phyloP scores from a whole-genome alignment of 2,329 filamentous ascomycete genomes.

The Xylariaceae sp. region DNA sequence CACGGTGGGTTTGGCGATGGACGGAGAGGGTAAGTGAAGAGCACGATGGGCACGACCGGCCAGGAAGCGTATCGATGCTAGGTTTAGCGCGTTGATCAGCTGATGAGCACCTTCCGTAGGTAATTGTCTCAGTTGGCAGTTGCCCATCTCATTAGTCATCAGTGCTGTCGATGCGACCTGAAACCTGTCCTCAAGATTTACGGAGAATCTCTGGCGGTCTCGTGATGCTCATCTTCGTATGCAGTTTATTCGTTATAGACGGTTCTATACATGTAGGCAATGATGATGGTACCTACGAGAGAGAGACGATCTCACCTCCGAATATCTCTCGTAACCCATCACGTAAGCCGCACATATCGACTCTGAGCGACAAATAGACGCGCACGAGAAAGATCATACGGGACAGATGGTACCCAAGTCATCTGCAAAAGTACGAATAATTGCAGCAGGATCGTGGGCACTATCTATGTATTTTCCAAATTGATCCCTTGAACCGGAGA shows the following conservation, averaged over 20 bases:
- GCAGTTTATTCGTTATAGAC: not conserved
- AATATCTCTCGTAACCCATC: not conserved
- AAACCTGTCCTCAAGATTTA: not conserved
- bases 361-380: not conserved
- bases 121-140: too few relatives aligned
- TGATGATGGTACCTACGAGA: too few relatives aligned
- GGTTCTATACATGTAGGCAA: too few relatives aligned
- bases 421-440: not conserved
- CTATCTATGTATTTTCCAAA: not conserved
- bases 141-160: not conserved
- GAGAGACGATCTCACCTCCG: too few relatives aligned
- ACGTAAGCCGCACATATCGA: not conserved
- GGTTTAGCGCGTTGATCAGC: not conserved
- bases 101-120: not conserved
- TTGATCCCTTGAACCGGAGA: not conserved
- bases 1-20: not conserved
- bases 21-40: not conserved
- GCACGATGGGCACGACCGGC: not conserved
- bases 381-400: not conserved
- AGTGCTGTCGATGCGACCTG: too few relatives aligned
- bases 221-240: not conserved
- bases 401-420: too few relatives aligned
- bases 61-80: not conserved
- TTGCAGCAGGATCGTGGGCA: not conserved
- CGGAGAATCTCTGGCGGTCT: not conserved